Percentiles rank a stretch among this genome's conserved stretches.
Evolutionary conservation across 169 alveolate species (phyloP).

Genomic region (Plasmodium gonderi): DNA sequence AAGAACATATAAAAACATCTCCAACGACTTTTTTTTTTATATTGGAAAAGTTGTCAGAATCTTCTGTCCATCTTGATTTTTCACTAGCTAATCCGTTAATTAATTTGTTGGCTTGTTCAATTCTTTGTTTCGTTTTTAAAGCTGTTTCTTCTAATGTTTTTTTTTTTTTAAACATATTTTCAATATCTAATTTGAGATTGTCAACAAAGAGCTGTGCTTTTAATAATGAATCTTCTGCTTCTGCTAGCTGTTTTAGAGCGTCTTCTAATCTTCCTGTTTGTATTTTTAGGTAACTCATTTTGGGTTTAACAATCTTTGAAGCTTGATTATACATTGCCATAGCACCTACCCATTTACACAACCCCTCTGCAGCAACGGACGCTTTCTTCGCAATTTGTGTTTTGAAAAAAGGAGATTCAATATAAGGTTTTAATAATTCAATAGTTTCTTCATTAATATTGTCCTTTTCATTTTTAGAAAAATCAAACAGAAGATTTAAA

Average conservation of each 20-base stretch:
- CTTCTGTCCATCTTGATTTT: constrained; percentile 94
- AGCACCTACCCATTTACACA: constrained; percentile 95
- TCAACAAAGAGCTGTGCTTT: constrained; percentile 91
- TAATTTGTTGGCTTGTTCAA: constrained; percentile 95
- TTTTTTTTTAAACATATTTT: constrained; percentile 91
- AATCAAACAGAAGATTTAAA: constrained; percentile 89
- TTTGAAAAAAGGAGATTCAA: constrained; percentile 87
- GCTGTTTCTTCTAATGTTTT: constrained; percentile 93
- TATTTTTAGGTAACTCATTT: constrained; percentile 92
- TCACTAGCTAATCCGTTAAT: constrained; percentile 95
- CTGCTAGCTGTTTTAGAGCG: constrained; percentile 92
- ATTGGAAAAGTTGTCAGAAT: constrained; percentile 92
- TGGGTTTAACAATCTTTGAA: constrained; percentile 96
- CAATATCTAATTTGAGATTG: constrained; percentile 90
- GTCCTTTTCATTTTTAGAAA: constrained; percentile 93
- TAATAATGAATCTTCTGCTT: constrained; percentile 92
- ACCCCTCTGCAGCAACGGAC: constrained; percentile 91
- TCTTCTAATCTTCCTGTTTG: constrained; percentile 92
- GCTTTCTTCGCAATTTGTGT: constrained; percentile 91
- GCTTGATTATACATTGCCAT: constrained; percentile 94
- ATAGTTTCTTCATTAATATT: constrained; percentile 96
- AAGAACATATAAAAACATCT: constrained; percentile 93
- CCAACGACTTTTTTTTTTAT: constrained; percentile 93
- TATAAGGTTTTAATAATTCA: constrained; percentile 95
- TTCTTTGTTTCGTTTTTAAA: constrained; percentile 92